Percentiles rank a stretch among this genome's conserved stretches.
Evolutionary conservation across 2,329 filamentous ascomycete species (phyloP).

Genomic region (Dactylellina leptospora): DNA sequence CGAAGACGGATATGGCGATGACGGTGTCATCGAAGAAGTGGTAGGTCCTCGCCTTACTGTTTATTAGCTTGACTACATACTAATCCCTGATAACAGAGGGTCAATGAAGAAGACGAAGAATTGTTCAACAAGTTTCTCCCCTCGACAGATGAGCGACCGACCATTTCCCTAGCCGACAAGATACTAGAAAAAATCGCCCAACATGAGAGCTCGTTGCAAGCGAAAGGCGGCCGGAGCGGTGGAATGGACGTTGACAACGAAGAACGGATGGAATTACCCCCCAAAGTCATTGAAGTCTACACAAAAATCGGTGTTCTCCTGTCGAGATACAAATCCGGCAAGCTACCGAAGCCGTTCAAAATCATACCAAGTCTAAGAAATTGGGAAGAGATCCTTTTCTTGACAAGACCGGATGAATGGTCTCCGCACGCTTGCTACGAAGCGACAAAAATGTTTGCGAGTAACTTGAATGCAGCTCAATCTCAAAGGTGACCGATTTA

Average conservation of each 20-base stretch:
- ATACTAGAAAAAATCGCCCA: conserved; percentile 94
- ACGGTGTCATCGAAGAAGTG: conserved; percentile 39
- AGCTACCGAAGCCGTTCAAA: conserved; percentile 96
- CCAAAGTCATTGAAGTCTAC: conserved; percentile 93
- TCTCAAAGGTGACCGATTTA: conserved; percentile 50
- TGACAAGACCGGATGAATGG: conserved; percentile 82
- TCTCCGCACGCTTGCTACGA: conserved; percentile 85
- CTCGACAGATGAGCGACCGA: conserved; percentile 74
- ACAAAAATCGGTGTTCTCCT: conserved; percentile 89
- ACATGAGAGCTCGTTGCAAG: conserved; percentile 76
- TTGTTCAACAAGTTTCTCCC: conserved; percentile 91
- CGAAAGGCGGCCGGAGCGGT: conserved; percentile 58
- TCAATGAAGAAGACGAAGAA: conserved; percentile 87
- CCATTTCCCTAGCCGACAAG: conserved; percentile 86
- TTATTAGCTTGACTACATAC: neutral
- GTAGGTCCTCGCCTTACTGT: conserved; percentile 1
- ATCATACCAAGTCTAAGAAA: conserved; percentile 90
- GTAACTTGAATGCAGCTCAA: conserved; percentile 72
- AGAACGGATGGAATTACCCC: conserved; percentile 84
- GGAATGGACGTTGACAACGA: conserved; percentile 63
- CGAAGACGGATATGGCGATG: conserved; percentile 46
- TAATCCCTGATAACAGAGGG: conserved; percentile 67
- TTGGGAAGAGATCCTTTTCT: conserved; percentile 86
- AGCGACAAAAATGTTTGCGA: conserved; percentile 91
- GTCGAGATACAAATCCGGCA: conserved; percentile 93